A percentile compares a stretch with the other conserved stretches of the same genome.
phyloP scores from a whole-genome alignment of 1,139 yeast species.

The Taiozyma onychis region DNA sequence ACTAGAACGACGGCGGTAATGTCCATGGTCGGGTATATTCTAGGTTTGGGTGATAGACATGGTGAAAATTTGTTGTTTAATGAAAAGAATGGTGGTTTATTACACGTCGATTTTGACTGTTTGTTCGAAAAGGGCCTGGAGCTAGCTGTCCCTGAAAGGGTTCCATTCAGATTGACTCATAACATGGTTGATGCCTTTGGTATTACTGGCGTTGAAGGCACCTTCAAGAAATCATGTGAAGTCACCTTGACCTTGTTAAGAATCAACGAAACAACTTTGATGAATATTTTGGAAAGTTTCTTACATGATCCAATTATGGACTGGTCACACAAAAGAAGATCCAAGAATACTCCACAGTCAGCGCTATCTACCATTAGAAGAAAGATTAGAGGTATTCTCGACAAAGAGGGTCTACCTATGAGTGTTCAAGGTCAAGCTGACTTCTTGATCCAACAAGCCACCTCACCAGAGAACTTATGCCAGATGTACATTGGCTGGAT shows the following conservation, averaged over 20 bases:
- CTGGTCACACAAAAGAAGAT: conserved; percentile 39
- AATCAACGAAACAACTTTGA: conserved; percentile 77
- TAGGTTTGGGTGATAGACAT: conserved; percentile 93
- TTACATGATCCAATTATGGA: conserved; percentile 87
- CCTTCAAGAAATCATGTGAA: conserved; percentile 81
- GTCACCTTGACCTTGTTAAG: conserved; percentile 72
- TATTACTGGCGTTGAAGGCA: conserved; percentile 84
- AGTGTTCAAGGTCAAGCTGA: conserved; percentile 94
- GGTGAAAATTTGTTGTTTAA: conserved; percentile 83
- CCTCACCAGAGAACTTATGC: conserved; percentile 62
- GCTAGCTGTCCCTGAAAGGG: conserved; percentile 69
- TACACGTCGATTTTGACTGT: conserved; percentile 97
- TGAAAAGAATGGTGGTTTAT: conserved; percentile 67
- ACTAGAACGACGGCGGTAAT: conserved; percentile 87
- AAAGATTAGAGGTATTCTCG: conserved; percentile 80
- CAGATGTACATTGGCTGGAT: conserved; percentile 97
- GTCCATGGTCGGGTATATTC: conserved; percentile 93
- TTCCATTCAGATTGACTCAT: conserved; percentile 87
- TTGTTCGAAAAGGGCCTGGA: conserved; percentile 72
- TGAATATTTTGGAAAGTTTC: conserved; percentile 90
- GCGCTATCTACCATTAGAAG: conserved; percentile 74
- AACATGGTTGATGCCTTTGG: conserved; percentile 93
- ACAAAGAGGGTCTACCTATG: conserved; percentile 78
- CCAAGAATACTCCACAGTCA: conserved; percentile 43
- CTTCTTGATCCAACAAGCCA: conserved; percentile 78